These are phyloP conservation scores for Rhodomyrtus psidioides DNA, from an alignment of 441 rosid genomes.

Conservation along the genomic window DNA sequence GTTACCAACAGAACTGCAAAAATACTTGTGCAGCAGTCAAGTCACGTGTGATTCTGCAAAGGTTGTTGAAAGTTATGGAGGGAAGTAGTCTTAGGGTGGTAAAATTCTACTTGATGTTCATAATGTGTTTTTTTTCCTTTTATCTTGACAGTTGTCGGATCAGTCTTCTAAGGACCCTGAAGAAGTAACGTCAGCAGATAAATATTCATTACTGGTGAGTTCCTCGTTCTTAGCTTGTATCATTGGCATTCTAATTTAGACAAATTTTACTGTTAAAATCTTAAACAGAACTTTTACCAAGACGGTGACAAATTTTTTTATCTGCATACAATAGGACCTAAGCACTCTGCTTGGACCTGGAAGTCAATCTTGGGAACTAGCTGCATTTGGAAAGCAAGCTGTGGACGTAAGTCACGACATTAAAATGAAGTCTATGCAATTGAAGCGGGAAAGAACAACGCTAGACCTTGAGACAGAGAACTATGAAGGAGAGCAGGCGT, in stretches of 20 bases:
- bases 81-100: not conserved
- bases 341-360: slow-evolving; percentile 10
- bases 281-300: not conserved
- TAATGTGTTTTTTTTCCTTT: slow-evolving; percentile 14
- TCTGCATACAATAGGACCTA: not conserved
- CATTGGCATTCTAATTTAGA: not conserved
- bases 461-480: slow-evolving; percentile 60
- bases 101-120: slow-evolving; percentile 1
- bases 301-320: not conserved
- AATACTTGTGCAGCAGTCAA: slow-evolving; percentile 31
- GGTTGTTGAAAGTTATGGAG: slow-evolving; percentile 14
- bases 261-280: not conserved
- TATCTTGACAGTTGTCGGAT: slow-evolving; percentile 36
- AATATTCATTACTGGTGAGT: slow-evolving; percentile 17
- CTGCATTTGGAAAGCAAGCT: slow-evolving; percentile 14
- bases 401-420: slow-evolving; percentile 22
- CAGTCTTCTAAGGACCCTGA: slow-evolving; percentile 28
- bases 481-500: slow-evolving; percentile 49
- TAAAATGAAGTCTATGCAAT: slow-evolving; percentile 32
- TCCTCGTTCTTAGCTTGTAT: not conserved
- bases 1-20: slow-evolving; percentile 38
- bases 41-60: slow-evolving; percentile 44
- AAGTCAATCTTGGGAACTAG: slow-evolving; percentile 16
- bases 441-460: slow-evolving; percentile 44
- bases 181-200: slow-evolving; percentile 31